Evolutionary conservation across 2,329 filamentous ascomycete species (phyloP), one percentile per base, ranked within the genome.

Genomic region (Cladosporium sp.): DNA sequence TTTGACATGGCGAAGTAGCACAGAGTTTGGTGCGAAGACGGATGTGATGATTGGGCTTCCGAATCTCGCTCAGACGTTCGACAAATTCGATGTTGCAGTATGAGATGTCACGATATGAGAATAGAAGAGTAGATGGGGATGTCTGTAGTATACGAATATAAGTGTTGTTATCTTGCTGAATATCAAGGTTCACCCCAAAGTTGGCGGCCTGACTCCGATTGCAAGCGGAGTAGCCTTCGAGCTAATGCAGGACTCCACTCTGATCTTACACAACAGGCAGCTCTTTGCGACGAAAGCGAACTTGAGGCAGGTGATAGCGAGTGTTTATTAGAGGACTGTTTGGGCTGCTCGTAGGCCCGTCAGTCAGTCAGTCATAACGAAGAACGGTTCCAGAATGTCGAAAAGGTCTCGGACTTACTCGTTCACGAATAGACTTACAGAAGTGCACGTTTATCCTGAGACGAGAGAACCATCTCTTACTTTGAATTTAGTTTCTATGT

Each of bases 1-100:
- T 80, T 81, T 14, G 61, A 18, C 61, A 64, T 64, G 2, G 41
- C 1, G 41, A 4, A 47, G n/a, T 0, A 47, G 41, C 4, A 10
- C 10, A 47, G n/a, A 11, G 7, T 21, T 24, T 7, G 5, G 12
- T 47, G 41, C n/a, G n/a, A 47, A 47, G 3, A 21, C n/a, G 12
- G n/a, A 47, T 11, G n/a, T 47, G 41, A 21, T 47, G 1, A 47
- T 18, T 6, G 7, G 3, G 18, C 8, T 10, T 44, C 4, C 7
- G 6, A n/a, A 44, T 21, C 3, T 4, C 7, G 18, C 18, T n/a
- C 18, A 44, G 41, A 18, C 7, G 18, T 21, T 44, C 6, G 7
- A 21, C 7, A 21, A 10, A 4, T 11, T 10, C 18, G 18, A 8
- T 21, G 2, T 44, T 44, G 18, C 7, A n/a, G 15, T n/a, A n/a